Base-by-base conservation (phyloP, 108 stramenopile genomes). In the Seminavis robusta region DNA sequence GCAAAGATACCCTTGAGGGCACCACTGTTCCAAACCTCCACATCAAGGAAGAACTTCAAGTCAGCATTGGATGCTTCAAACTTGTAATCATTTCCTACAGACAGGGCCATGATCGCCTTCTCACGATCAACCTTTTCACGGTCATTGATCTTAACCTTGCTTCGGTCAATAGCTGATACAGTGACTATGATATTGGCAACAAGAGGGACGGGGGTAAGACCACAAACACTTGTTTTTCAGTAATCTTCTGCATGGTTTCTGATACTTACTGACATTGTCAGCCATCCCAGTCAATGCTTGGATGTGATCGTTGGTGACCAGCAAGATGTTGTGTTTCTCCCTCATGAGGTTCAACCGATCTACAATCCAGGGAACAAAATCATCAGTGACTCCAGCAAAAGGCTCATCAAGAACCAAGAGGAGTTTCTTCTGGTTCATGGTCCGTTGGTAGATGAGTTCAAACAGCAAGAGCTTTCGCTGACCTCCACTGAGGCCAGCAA, bases 281-380 rank as follows among this genome's bases (percentile, higher is more conserved):
- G 78, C 78, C 75, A 86, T 72, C 7, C 53, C 37, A 57, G 52
- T 86, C 26, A 86, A 47, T 5, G 67, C 65, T 7, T 76, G 54
- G 32, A 86, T 76, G 44, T 86, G 84, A 70, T 86, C 84, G 57
- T 86, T 86, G 15, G 84, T 86, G 2, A 86, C 84, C 48, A 86
- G 51, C 32, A 86, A 38, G 34, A 86, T 76, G 51, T 79, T 79
- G 48, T 86, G 80, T 2, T 68, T 65, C 36, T 77, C 45, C 10
- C 74, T 44, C 75, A 86, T 63, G 33, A 67, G 54, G 36, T 70
- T 64, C 30, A 86, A 53, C 9, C 84, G 74, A 0, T 57, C 60
- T 4, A 69, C 48, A 47, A 86, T 75, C 26, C 73, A 86, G 3
- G 84, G 80, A 16, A 86, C 78, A 67, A 81, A 86, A 52, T 86